phyloP scores from a whole-genome alignment of 305 asterid species.

The Galium porrigens region DNA sequence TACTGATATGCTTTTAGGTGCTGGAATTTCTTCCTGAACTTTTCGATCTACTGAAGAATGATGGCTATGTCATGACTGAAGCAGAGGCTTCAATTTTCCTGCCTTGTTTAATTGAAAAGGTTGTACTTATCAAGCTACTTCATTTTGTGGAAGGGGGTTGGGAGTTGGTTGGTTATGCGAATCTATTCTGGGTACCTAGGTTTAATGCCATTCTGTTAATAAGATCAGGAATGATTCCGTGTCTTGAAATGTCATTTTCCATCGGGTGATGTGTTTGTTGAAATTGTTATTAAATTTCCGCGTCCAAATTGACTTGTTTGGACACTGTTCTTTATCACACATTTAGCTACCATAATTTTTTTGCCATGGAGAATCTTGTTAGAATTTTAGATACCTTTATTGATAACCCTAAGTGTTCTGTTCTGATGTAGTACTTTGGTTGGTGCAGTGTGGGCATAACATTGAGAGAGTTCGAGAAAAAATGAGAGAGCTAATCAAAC shows the following conservation, averaged over 20 bases:
- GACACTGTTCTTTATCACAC: background rate
- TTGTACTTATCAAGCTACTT: constrained; percentile 16
- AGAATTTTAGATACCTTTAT: background rate
- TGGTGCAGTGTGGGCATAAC: constrained; percentile 84
- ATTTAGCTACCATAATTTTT: background rate
- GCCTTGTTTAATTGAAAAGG: constrained; percentile 96
- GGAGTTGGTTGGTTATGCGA: background rate
- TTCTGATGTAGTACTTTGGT: constrained; percentile 3
- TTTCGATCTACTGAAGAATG: constrained; percentile 67
- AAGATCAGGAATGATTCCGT: too few species aligned
- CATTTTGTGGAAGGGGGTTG: background rate
- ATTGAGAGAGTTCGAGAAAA: constrained; percentile 85
- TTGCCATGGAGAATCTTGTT: background rate
- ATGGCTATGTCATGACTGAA: constrained; percentile 76
- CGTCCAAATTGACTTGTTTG: background rate
- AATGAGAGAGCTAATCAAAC: constrained; percentile 87
- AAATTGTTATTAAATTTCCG: background rate
- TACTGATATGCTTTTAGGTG: constrained; percentile 37
- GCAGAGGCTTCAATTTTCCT: constrained; percentile 92
- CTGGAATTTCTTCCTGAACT: constrained; percentile 97
- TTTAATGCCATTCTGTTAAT: background rate
- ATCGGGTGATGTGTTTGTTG: background rate
- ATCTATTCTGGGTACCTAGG: background rate
- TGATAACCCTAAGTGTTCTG: too few species aligned
- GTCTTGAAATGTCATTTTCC: background rate